Base-by-base conservation (phyloP, 2,329 filamentous ascomycete genomes). In the Sporothrix brunneoviolacea region DNA sequence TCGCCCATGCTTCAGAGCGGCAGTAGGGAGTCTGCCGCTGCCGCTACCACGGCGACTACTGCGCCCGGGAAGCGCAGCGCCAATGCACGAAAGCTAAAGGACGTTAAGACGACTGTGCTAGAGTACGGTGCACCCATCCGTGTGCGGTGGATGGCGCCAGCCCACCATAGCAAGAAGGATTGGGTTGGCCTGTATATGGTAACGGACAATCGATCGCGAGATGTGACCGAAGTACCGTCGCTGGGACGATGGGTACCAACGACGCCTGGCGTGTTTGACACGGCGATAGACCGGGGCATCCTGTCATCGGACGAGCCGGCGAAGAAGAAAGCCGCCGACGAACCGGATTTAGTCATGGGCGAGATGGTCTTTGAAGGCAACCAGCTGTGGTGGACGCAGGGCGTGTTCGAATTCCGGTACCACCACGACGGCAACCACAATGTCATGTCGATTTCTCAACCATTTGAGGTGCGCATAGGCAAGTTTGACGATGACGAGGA, bases 131-230 rank as follows among this genome's bases (percentile, higher is more conserved):
- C 90, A 1, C 90, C 93, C 0, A 88, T 98, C 64, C 86, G 79
- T 58, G 88, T 97, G 55, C 87, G 81, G 59, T 98, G 93, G 93
- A 87, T 81, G 24, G 93, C 91, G 0, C 91, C 93, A 0, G 75
- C 82, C 33, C 88, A 90, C 57, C 93, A 97, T 68, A 84, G 83
- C 69, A 90, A 86, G 64, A 86, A 85, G 61, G 93, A 98, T 66
- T 98, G 93, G 93, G 83, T 98, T 48, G 91, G 91, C 4, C 75
- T 98, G 6, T 98, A 97, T 72, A 90, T 91, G 80, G 89, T 98
- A 3, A 90, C 89, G 3, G 91, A 97, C 68, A 98, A 96, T 63
- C 80, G 83, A 7, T 93, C 88, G 8, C 82, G 91, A 36, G 88
- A 95, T 35, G 73, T 84, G 13, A 95, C 93, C 2, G 83, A 88